Evolutionary conservation across 306 rosid species (phyloP), one percentile per base, ranked within the genome.

Genomic region (Spatholobus suberectus): DNA sequence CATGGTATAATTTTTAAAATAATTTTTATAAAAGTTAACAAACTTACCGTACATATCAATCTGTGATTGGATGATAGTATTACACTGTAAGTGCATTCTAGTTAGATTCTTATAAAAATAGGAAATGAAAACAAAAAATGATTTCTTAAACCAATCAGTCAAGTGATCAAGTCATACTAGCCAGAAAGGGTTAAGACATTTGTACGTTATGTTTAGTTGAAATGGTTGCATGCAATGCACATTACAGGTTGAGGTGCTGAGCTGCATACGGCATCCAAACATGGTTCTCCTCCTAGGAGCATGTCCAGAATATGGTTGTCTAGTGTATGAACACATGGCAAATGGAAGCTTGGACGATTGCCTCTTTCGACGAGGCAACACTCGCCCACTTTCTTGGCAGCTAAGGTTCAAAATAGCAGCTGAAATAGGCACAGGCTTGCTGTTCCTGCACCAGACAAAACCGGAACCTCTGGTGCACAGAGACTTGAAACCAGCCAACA

Each of bases 251-350:
- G 98, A 95, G 87, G 94, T 95, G 66, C 81, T 95, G 14, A 92
- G 98, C 88, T 88, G 93, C 84, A 95, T 95, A 78, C 83, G 99
- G 57, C 99, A 95, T 88, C 99, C 99, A 8, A 90, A 95, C 94
- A 95, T 95, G 98, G 99, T 95, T 69, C 98, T 95, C 47, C 99
- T 95, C 49, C 88, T 95, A 2, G 99, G 99, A 73, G 99, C 99
- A 52, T 95, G 99, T 78, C 99, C 99, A 1, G 99, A 95, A 73
- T 93, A 93, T 5, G 99, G 99, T 1, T 95, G 99, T 83, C 85
- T 95, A 26, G 99, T 93, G 10, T 95, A 95, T 1, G 99, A 95
- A 90, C 89, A 75, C 91, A 92, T 95, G 98, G 91, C 92, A 7
- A 91, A 90, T 26, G 99, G 99, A 73, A 95, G 98, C 89, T 89